Evolutionary conservation across 441 rosid species (phyloP).

Genomic region (Arabidopsis hybrid): DNA sequence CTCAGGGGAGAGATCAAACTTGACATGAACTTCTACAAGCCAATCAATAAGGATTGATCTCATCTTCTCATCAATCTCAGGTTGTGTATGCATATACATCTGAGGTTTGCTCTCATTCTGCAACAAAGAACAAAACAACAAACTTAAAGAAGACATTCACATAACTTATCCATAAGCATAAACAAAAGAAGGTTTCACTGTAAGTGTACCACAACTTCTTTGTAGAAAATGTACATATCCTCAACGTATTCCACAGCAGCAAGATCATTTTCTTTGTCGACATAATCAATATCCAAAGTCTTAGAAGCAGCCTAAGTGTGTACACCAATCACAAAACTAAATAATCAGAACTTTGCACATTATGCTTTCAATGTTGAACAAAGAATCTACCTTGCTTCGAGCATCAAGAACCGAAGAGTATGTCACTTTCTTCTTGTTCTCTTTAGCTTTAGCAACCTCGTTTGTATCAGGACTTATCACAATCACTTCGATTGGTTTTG

Average conservation of each 20-base stretch:
- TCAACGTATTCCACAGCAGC: constrained; percentile 89
- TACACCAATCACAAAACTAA: background rate
- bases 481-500: constrained; percentile 60
- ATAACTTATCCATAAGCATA: background rate
- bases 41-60: constrained; percentile 86
- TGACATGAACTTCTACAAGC: constrained; percentile 82
- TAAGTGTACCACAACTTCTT: constrained; percentile 69
- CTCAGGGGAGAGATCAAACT: constrained; percentile 85
- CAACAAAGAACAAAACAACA: constrained; percentile 6
- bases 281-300: constrained; percentile 74
- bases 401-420: constrained; percentile 77
- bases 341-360: background rate
- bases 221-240: constrained; percentile 85
- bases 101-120: constrained; percentile 76
- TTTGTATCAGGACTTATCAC: constrained; percentile 65
- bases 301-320: constrained; percentile 68
- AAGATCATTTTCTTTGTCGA: constrained; percentile 69
- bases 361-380: background rate
- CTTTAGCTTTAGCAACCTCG: constrained; percentile 33
- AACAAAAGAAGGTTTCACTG: background rate
- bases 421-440: constrained; percentile 56
- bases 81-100: constrained; percentile 71
- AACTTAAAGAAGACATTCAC: constrained; percentile 15
- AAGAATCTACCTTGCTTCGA: constrained; percentile 72
- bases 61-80: constrained; percentile 84